Base-by-base conservation (phyloP, 345 rosid genomes). In the Acer campestre region DNA sequence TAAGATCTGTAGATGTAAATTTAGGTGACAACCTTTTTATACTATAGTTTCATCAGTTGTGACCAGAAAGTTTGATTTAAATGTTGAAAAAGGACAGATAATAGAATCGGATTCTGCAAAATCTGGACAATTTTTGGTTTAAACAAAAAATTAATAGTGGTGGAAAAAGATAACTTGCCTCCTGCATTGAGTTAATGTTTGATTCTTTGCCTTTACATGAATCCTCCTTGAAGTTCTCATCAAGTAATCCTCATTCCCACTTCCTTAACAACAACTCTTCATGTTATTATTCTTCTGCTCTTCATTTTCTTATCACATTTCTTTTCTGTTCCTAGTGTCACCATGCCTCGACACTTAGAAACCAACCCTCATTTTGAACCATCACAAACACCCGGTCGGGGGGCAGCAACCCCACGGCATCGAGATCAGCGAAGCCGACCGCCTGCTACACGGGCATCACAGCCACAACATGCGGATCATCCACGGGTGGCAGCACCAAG, bases 171-270 rank as follows among this genome's bases (percentile, higher is more conserved):
- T 90, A 85, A 88, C 93, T 92, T 92, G 88, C 94, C 86, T 87
- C 88, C 66, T 51, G 0, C 67, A 64, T 78, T 90, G 74, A 69
- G 85, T 82, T 82, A 82, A 77, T 86, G 86, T 85, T 82, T 82
- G 86, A 89, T 90, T 86, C 92, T 82, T 90, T 83, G 82, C 92
- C 92, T 74, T 68, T 5, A 20, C 53, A 83, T 70, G 90, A 92
- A 89, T 94, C 94, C 89, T 83, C 81, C 87, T 80, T 88, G 81
- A 84, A 90, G 86, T 87, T 89, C 73, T 82, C 78, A 74, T 56
- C 77, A 94, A 90, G 97, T 84, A 80, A 89, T 86, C 85, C 84
- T 82, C 83, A 75, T 78, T 76, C 22, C 78, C 79, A 44, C 64
- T 46, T 56, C 77, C 78, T 42, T 16, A 20, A 3, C 17, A 64